Evolutionary conservation across 768 basidiomycete species (phyloP), one percentile per base, ranked within the genome.

Genomic region (Pleurotus platypus): DNA sequence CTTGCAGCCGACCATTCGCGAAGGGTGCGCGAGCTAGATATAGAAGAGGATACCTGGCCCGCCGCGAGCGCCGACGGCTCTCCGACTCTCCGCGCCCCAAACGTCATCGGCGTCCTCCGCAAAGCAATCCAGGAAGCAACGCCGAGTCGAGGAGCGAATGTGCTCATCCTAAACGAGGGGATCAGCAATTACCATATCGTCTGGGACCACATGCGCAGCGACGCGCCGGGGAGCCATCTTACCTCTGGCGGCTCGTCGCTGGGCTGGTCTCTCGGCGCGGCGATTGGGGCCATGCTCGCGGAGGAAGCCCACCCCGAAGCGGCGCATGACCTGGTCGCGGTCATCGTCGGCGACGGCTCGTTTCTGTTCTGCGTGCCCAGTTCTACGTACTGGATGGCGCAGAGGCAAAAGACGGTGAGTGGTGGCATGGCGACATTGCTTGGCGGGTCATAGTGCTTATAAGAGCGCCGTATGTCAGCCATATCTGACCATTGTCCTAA

Each of bases 321-420:
- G 5, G 59, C 65, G 4, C 74, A 78, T 48, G 84, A 89, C n/a
- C 66, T 90, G 42, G 73, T 84, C 6, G 76, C 80, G 1, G 74
- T 72, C 1, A 71, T 90, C 22, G 83, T 89, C 2, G 89, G 89
- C 0, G 89, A 90, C 62, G 89, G 89, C 0, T 81, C 80, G 5
- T 90, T 76, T 61, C 63, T 89, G 64, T 90, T 89, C 62, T 78
- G 83, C 0, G 81, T 85, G 0, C 89, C 88, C 0, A 76, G 79
- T 30, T 79, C 85, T 0, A 81, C 80, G 1, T 90, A 79, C 67
- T 90, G 89, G 89, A 88, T 89, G 69, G 86, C 89, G 1, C 76
- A 80, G 61, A 76, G 77, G 46, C 90, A 90, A 65, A 69, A 84
- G 30, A 84, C 87, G 20, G 87, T 88, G 56, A 58, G 78, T 67